phyloP scores from a whole-genome alignment of 371 early-diverging fungal genomes.

The Mortierella sp. region DNA sequence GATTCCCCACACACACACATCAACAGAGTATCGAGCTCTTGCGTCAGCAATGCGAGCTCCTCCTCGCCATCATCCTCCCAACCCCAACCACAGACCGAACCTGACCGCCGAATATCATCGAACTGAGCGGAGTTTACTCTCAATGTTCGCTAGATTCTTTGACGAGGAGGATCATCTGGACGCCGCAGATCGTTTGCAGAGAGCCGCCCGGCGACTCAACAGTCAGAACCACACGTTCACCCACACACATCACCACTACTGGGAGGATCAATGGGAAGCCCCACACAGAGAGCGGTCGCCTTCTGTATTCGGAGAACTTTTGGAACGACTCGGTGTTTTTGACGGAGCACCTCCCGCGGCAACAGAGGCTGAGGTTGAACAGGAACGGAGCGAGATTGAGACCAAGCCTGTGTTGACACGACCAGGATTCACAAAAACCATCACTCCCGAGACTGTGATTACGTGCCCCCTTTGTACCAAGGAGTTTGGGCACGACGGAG shows the following conservation, averaged over 20 bases:
- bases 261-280: background rate
- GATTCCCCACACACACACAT: background rate
- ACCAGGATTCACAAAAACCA: slow-evolving; percentile 34
- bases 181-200: background rate
- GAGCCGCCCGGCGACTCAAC: too few species aligned
- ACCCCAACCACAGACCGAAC: too few species aligned
- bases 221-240: background rate
- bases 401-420: slow-evolving; percentile 14
- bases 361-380: background rate
- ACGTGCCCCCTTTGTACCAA: slow-evolving; percentile 38
- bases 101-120: too few species aligned
- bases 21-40: background rate
- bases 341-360: background rate
- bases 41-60: background rate
- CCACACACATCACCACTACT: background rate
- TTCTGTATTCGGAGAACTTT: background rate
- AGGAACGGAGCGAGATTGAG: background rate
- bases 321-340: background rate
- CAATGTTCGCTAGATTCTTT: background rate
- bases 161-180: background rate
- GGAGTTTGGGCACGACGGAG: slow-evolving; percentile 31
- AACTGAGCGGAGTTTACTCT: too few species aligned
- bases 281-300: slow-evolving; percentile 7
- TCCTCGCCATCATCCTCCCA: background rate
- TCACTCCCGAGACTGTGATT: slow-evolving; percentile 9